These are phyloP conservation scores for Solanum pennellii DNA, from an alignment of 257 asterid genomes.

Conservation along the genomic window DNA sequence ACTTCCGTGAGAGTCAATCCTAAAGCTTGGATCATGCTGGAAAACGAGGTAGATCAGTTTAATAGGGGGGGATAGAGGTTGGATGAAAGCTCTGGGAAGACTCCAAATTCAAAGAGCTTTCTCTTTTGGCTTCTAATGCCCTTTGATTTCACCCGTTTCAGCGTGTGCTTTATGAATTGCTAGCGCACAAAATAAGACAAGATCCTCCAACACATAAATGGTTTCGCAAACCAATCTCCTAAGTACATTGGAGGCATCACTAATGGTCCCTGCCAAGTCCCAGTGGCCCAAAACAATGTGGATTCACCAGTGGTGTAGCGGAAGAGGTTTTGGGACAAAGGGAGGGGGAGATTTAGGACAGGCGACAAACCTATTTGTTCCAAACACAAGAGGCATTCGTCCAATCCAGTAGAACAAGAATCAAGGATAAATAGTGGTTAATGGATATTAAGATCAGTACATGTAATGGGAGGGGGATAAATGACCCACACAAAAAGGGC, in stretches of 20 bases:
- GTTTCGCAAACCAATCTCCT: not conserved
- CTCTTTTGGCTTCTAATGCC: not conserved
- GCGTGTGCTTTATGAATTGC: not conserved
- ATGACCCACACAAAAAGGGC: not conserved
- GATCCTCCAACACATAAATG: not conserved
- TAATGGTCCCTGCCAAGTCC: not conserved
- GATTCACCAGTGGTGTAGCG: not conserved
- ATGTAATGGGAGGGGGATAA: not conserved
- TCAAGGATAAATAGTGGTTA: not conserved
- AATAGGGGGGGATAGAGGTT: not conserved
- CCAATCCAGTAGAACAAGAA: not conserved
- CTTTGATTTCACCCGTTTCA: not conserved
- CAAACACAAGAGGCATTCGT: not conserved
- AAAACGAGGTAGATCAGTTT: not conserved
- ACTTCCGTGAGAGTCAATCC: not conserved
- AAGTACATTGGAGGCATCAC: not conserved
- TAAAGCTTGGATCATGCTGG: not conserved
- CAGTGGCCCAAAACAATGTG: not conserved
- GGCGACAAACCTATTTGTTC: not conserved
- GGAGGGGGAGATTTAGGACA: not conserved
- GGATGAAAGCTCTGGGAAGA: not conserved
- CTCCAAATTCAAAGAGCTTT: not conserved
- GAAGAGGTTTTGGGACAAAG: not conserved
- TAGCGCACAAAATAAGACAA: not conserved
- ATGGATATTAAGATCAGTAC: not conserved